These are phyloP conservation scores for Capsicum rhomboideum DNA, from an alignment of 257 asterid genomes.

Conservation along the genomic window DNA sequence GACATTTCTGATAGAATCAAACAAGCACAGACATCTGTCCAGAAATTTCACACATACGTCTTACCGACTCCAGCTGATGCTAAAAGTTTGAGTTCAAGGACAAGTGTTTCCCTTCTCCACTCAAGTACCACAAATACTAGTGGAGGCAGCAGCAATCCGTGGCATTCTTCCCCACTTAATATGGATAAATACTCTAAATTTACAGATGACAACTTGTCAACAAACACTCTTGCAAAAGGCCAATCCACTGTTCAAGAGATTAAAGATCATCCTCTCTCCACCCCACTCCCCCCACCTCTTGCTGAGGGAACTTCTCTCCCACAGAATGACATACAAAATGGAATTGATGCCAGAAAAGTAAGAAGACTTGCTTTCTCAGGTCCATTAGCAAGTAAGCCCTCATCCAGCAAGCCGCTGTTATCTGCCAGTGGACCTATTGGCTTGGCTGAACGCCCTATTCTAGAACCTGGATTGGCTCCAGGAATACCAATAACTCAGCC, in stretches of 20 bases:
- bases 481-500: constrained; percentile 37
- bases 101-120: constrained; percentile 27
- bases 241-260: constrained; percentile 33
- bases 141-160: constrained; percentile 44
- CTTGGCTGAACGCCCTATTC: constrained; percentile 41
- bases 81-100: constrained; percentile 37
- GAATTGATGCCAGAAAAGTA: constrained; percentile 32
- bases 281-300: constrained; percentile 71
- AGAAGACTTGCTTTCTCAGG: constrained; percentile 78
- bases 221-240: constrained; percentile 27
- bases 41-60: constrained; percentile 56
- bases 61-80: constrained; percentile 94
- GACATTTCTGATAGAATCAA: constrained; percentile 53
- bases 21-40: constrained; percentile 41
- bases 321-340: constrained; percentile 42
- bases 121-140: constrained; percentile 21
- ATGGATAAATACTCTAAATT: constrained; percentile 44
- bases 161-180: constrained; percentile 88
- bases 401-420: constrained; percentile 39
- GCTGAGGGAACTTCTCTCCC: constrained; percentile 38
- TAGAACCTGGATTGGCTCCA: constrained; percentile 34
- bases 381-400: constrained; percentile 72
- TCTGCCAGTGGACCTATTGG: constrained; percentile 54
- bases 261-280: constrained; percentile 36
- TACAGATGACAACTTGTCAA: constrained; percentile 33